Base-by-base conservation (phyloP, 2,329 filamentous ascomycete species). In the Colletotrichum lindemuthianum region DNA sequence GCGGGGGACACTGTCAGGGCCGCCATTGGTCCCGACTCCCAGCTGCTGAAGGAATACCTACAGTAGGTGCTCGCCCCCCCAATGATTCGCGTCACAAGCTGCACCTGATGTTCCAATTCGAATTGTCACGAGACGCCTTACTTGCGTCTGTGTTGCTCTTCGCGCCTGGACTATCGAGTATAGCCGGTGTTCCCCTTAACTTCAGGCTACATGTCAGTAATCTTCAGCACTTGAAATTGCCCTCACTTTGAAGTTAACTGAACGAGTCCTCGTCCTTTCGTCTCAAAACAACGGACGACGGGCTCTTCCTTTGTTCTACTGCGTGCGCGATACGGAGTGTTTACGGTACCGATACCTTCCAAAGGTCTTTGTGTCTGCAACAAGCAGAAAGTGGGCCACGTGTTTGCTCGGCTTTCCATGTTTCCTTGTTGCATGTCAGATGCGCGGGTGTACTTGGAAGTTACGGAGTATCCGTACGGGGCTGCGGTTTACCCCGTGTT, bases 21-120 rank as follows among this genome's bases (percentile, higher is more conserved):
- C 47, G 36, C 34, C 24, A 59, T 63, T 63, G 48, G 54, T 15
- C 16, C 37, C 37, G 7, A 4, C 24, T 15, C 16, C 37, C 37
- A 40, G 24, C 24, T 24, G 24, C 24, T 40, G 13, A 11, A 16
- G 13, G 43, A 16, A n/a, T n/a, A n/a, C n/a, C n/a, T n/a, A n/a
- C n/a, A n/a, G n/a, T n/a, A 8, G n/a, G 8, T 15, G 15, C 15
- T 45, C 15, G 4, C 24, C 24, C 24, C 24, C 24, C 13, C 40
- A 59, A 50, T 60, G 50, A 15, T 48, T 36, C 55, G 61, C 49
- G 58, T 65, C 63, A 63, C 63, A 63, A 65, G 63, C 56, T 44
- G 58, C 59, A 56, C 39, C 50, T 65, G 58, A 61, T 48, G 49
- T 24, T 44, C n/a, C 49, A 59, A 48, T 13, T 58, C 15, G 41